These are phyloP conservation scores for Chaetomiaceae sp. DNA, from an alignment of 2,329 filamentous ascomycete species.

Conservation along the genomic window DNA sequence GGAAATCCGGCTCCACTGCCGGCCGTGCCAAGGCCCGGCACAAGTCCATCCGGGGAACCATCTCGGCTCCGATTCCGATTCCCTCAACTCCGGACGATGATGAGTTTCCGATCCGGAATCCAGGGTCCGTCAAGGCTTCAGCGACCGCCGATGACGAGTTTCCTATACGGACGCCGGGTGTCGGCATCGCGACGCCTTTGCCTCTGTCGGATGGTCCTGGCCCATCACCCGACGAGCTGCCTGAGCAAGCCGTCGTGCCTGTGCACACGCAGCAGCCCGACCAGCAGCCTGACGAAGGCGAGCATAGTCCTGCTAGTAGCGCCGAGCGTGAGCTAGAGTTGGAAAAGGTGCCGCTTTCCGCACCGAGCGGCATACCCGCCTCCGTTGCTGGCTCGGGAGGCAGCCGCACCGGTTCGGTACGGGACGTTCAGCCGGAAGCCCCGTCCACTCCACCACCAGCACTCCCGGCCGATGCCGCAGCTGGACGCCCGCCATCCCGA, in stretches of 20 bases:
- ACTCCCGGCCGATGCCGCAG: conserved; percentile 11
- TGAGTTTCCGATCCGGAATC: conserved; percentile 47
- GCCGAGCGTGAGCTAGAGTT: conserved; percentile 3
- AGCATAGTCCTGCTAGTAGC: conserved; percentile 1
- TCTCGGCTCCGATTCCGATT: conserved; percentile 57
- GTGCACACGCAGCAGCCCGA: conserved; percentile 3
- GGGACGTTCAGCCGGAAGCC: conserved; percentile 21
- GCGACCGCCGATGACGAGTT: conserved; percentile 30
- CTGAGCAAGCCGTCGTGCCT: not conserved
- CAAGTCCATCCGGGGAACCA: conserved; percentile 51
- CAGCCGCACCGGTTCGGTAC: conserved; percentile 13
- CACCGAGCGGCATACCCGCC: not conserved
- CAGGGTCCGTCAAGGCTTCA: conserved; percentile 33
- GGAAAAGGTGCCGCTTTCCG: not conserved
- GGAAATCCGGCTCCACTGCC: conserved; percentile 39
- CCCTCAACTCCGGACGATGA: conserved; percentile 42
- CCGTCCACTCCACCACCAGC: conserved; percentile 22
- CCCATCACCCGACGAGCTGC: conserved; percentile 10
- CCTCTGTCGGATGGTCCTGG: conserved; percentile 19
- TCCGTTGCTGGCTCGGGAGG: conserved; percentile 11
- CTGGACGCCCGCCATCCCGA: conserved; percentile 13
- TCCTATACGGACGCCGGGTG: conserved; percentile 26
- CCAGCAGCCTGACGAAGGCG: conserved; percentile 2
- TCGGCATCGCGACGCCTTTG: conserved; percentile 31
- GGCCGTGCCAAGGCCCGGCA: conserved; percentile 37